A percentile compares a stretch with the other conserved stretches of the same genome.
Evolutionary conservation across 176 grass and related monocot species (phyloP).

Genomic region (Raddia distichophylla): DNA sequence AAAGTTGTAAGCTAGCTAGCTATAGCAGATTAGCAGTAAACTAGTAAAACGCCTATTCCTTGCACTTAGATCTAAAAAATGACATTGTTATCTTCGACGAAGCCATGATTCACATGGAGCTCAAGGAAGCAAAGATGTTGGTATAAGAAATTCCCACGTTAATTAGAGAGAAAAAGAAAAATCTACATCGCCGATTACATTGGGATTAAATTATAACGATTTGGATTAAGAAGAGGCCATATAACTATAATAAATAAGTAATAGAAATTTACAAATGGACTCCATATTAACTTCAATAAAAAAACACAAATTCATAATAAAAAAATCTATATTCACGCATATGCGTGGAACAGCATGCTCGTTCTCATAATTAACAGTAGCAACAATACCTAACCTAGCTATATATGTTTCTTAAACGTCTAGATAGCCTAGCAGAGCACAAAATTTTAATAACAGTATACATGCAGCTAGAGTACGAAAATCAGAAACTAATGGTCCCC

Average conservation of each 20-base stretch:
- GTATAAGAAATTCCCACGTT: not conserved
- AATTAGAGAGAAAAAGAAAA: too few species aligned
- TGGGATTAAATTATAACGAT: too few species aligned
- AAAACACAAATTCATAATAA: too few species aligned
- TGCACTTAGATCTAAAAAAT: not conserved
- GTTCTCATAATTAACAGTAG: not conserved
- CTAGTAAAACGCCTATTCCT: constrained; percentile 40
- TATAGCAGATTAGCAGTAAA: not conserved
- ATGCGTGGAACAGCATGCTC: too few species aligned
- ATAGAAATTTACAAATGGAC: too few species aligned
- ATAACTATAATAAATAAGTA: too few species aligned
- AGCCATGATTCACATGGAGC: constrained; percentile 34
- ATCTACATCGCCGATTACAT: too few species aligned
- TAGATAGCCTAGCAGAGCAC: not conserved
- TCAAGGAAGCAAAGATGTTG: not conserved
- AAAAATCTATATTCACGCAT: too few species aligned
- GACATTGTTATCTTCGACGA: not conserved
- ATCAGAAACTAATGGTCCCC: not conserved
- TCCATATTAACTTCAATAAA: too few species aligned
- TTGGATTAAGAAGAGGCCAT: too few species aligned
- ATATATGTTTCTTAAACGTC: not conserved
- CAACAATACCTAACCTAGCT: not conserved
- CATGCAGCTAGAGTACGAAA: not conserved
- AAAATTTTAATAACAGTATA: not conserved
- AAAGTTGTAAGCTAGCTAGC: constrained; percentile 4